Evolutionary conservation across 2,329 filamentous ascomycete species (phyloP).

Genomic region (Fusarium chaquense): DNA sequence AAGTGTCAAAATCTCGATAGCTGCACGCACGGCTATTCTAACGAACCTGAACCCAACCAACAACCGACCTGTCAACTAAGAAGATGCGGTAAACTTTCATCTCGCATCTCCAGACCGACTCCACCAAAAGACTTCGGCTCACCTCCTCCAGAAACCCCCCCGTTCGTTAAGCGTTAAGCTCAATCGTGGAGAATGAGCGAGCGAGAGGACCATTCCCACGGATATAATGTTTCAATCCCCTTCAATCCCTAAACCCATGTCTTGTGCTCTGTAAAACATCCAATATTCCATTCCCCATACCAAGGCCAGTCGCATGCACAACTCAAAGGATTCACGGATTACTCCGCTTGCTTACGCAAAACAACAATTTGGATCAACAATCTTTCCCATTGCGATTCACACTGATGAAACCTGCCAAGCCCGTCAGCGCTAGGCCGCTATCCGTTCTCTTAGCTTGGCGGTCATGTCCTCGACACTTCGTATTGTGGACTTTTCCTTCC

Average conservation of each 20-base stretch:
- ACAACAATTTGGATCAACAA: slow-evolving; percentile 12
- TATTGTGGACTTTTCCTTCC: neutral
- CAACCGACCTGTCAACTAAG: slow-evolving; percentile 12
- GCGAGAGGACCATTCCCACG: slow-evolving; percentile 7
- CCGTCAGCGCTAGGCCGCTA: slow-evolving; percentile 26
- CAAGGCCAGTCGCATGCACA: too few species aligned
- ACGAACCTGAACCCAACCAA: neutral
- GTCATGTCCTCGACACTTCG: neutral
- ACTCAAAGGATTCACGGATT: neutral
- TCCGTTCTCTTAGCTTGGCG: slow-evolving; percentile 18
- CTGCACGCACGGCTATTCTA: neutral
- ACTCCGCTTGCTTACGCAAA: neutral
- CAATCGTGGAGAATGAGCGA: neutral
- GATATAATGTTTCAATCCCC: slow-evolving; percentile 20
- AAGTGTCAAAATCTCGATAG: neutral
- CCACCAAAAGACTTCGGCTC: neutral
- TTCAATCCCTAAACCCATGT: neutral
- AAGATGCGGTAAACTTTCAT: neutral
- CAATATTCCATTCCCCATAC: neutral
- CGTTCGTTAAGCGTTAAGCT: slow-evolving; percentile 3
- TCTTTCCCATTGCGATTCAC: slow-evolving; percentile 9
- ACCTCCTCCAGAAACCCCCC: neutral
- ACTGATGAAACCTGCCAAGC: slow-evolving; percentile 32
- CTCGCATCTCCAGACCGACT: neutral
- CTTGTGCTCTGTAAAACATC: neutral